Evolutionary conservation across 176 grass and related monocot species (phyloP), one percentile per base, ranked within the genome.

Genomic region (Coix lacrymajobi): DNA sequence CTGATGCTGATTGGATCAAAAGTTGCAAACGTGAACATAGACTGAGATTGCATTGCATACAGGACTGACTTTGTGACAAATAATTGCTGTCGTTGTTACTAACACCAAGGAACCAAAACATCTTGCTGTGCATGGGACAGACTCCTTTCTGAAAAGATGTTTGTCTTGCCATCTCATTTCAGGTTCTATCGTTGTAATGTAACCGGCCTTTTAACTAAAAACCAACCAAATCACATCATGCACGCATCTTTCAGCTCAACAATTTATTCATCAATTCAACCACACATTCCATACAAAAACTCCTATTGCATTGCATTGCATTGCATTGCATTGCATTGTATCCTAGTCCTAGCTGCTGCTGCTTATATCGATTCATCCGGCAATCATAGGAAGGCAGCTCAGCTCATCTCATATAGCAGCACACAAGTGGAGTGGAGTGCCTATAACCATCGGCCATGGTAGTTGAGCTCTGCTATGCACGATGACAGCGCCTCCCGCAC

Each of bases 401-500:
- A n/a, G n/a, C n/a, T n/a, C n/a, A n/a, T n/a, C n/a, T n/a, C n/a
- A n/a, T n/a, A n/a, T n/a, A n/a, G n/a, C n/a, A n/a, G n/a, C n/a
- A n/a, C n/a, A n/a, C n/a, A n/a, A n/a, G n/a, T n/a, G n/a, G n/a
- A n/a, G n/a, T n/a, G n/a, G n/a, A n/a, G n/a, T n/a, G n/a, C n/a
- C n/a, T 89, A 84, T 65, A 84, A 44, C 92, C 88, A 91, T n/a
- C 71, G 78, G 34, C 84, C 88, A 61, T 93, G 72, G 62, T 95
- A 91, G 77, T 93, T 89, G 11, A 98, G 96, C 89, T 98, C 96
- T n/a, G 84, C 86, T 79, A 98, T 83, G 80, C 96, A 98, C 3
- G 90, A 91, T 43, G 96, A 95, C 51, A 98, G 79, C 1, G 96
- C 96, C 17, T 95, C 88, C 76, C 86, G 85, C 46, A 89, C 95